Evolutionary conservation across 805 yeast species (phyloP).

Genomic region (Priceomyces castillae): DNA sequence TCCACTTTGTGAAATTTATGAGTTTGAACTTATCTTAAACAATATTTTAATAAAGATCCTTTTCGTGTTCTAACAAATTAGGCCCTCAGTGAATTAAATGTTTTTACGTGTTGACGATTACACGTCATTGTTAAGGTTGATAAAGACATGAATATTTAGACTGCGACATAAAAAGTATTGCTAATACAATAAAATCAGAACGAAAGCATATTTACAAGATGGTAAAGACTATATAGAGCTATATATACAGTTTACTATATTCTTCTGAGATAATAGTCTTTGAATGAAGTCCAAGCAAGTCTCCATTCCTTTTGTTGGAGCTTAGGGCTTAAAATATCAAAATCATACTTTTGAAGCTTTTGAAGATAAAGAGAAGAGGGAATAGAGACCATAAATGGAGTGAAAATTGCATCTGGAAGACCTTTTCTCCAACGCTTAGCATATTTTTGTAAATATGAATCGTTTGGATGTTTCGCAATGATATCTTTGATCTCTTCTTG

Average conservation of each 20-base stretch:
- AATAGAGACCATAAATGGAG: conserved; percentile 65
- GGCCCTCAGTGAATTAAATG: background rate
- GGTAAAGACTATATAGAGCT: background rate
- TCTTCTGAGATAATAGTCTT: conserved; percentile 39
- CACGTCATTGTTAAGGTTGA: background rate
- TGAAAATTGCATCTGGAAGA: conserved; percentile 61
- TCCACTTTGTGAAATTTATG: background rate
- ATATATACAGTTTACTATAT: conserved; percentile 23
- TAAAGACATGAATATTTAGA: background rate
- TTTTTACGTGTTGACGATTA: background rate
- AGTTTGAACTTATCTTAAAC: background rate
- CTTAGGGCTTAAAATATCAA: conserved; percentile 51
- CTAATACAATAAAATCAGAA: background rate
- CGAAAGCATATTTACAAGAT: background rate
- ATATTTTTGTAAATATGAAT: conserved; percentile 23
- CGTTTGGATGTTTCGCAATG: conserved; percentile 21
- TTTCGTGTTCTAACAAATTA: background rate
- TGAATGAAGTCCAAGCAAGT: conserved; percentile 59
- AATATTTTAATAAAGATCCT: background rate
- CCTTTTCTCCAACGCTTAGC: conserved; percentile 41
- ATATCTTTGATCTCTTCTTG: conserved; percentile 33
- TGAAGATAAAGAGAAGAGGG: conserved; percentile 65
- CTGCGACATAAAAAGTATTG: background rate
- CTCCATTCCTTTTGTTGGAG: conserved; percentile 59
- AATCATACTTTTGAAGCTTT: conserved; percentile 59